Base-by-base conservation (phyloP, 2,329 filamentous ascomycete genomes). In the Blastomyces percursus region DNA sequence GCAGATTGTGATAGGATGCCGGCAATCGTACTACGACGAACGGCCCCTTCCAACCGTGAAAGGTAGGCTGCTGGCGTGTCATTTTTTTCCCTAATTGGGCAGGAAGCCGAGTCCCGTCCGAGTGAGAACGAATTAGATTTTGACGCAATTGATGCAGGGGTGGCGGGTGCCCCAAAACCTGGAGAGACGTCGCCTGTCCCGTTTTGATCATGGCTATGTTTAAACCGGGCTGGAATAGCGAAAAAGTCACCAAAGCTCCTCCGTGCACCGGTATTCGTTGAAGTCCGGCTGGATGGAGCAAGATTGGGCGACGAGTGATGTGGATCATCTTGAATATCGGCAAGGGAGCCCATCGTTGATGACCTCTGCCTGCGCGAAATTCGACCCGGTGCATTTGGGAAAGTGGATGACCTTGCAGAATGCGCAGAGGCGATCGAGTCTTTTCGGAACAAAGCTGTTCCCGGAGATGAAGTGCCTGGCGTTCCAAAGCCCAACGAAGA, bases 201-300 rank as follows among this genome's bases (percentile, higher is more conserved):
- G 50, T 83, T 78, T 6, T 87, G 82, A 57, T 96, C 91, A 0
- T 89, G 89, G 68, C 90, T 90, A 70, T 95, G 89, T 58, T 93
- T 84, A 64, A 96, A 82, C 66, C 92, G 85, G 66, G 85, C 83
- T 24, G 84, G 81, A 42, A 96, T 78, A 16, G 85, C 87, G 69
- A 99, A 86, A 24, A 97, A 79, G 67, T 96, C 94, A 61, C 92
- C 91, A 69, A 99, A 91, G 75, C 93, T 97, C 75, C 92, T 94
- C 61, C 94, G 84, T 5, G 92, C 91, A n/a, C 78, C 82, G 0
- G 88, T 93, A 0, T 91, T 96, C 0, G 88, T 90, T 0, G 92
- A 96, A 6, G 86, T 92, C 60, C 91, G 82, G 3, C 78, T 80
- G 2, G 79, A 81, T 3, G 75, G 77, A 11, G 74, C 71, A n/a